phyloP scores from a whole-genome alignment of 176 grass and related monocot species.

The Melocanna baccifera region DNA sequence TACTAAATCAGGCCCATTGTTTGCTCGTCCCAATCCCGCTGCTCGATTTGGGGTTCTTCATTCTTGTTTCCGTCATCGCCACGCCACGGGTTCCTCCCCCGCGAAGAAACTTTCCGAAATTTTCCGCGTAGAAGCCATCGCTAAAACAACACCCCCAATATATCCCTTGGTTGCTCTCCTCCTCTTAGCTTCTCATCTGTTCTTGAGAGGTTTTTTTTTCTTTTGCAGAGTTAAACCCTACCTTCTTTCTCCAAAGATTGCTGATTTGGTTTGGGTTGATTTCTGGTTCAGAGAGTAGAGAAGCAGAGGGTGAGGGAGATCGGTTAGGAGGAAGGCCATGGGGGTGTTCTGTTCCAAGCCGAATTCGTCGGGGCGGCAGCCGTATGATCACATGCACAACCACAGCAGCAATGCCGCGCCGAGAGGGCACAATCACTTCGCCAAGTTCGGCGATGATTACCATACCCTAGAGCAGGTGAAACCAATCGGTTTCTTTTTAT shows the following conservation, averaged over 20 bases:
- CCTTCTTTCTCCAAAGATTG: not conserved
- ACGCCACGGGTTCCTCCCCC: not conserved
- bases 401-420: conserved; percentile 2
- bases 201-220: not conserved
- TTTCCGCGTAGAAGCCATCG: too few species aligned
- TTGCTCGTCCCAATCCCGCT: not conserved
- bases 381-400: not conserved
- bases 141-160: too few species aligned
- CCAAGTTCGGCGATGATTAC: conserved; percentile 63
- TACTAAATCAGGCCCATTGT: too few species aligned
- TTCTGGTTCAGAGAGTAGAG: not conserved
- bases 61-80: not conserved
- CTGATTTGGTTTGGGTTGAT: not conserved
- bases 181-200: not conserved
- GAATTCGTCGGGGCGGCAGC: conserved; percentile 1
- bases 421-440: conserved; percentile 26
- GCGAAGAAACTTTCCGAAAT: not conserved
- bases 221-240: not conserved
- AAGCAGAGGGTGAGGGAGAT: not conserved
- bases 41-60: not conserved
- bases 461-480: conserved; percentile 58
- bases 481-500: not conserved
- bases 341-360: conserved; percentile 45
- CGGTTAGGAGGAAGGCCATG: conserved; percentile 30
- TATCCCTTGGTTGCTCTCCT: not conserved